These are phyloP conservation scores for Syzygium oleosum DNA, from an alignment of 345 rosid species.

Conservation along the genomic window DNA sequence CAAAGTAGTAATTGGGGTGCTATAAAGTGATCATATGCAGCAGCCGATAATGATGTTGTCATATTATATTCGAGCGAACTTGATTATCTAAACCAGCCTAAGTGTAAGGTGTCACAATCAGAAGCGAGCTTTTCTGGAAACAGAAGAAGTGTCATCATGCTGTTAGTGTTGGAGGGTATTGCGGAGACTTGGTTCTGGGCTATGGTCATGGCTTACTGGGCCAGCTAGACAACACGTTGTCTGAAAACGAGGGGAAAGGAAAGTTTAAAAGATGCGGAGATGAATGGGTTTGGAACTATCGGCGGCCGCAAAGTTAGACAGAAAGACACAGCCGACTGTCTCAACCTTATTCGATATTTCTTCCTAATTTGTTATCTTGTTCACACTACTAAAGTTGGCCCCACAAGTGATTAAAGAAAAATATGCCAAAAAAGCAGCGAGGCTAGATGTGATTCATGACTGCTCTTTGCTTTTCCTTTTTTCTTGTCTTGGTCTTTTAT, in stretches of 20 bases:
- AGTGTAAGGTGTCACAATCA: neutral
- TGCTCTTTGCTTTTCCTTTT: neutral
- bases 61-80: neutral
- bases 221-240: neutral
- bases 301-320: neutral
- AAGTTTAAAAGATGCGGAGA: neutral
- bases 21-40: neutral
- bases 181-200: neutral
- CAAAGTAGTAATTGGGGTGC: neutral
- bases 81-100: neutral
- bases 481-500: neutral
- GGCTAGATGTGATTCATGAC: neutral
- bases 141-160: neutral
- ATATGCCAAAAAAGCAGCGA: neutral
- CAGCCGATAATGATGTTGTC: neutral
- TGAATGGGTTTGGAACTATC: neutral
- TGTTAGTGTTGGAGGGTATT: neutral
- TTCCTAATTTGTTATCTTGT: neutral
- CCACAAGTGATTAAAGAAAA: neutral
- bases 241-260: neutral
- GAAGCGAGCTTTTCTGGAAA: neutral
- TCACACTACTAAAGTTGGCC: neutral
- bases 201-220: neutral
- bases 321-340: neutral
- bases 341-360: neutral